Percentiles rank a stretch among this genome's conserved stretches.
Conservation (phyloP, 129 eudicot species). For the Helianthus tuberosus region DNA sequence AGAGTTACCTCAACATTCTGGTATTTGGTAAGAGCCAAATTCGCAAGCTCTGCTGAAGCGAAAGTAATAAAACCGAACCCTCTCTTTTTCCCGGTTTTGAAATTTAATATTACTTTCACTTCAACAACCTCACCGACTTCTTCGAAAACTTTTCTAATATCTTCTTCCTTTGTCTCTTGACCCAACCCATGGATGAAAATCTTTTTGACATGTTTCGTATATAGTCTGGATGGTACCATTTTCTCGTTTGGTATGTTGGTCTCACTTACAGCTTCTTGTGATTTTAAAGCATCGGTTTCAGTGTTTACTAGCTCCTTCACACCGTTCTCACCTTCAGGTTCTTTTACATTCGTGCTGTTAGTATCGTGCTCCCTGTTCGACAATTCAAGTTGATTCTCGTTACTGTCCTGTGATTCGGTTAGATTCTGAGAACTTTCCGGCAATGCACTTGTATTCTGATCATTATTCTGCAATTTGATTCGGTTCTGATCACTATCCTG, state of each 20-base stretch:
- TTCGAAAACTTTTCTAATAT: conserved; percentile 59
- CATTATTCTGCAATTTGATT: neutral
- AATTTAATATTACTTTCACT: conserved; percentile 48
- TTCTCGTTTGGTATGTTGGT: conserved; percentile 39
- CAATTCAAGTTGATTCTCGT: conserved; percentile 3
- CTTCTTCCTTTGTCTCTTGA: conserved; percentile 64
- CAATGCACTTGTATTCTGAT: neutral
- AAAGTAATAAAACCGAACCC: conserved; percentile 68
- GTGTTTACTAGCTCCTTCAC: conserved; percentile 34
- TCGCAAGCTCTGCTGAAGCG: conserved; percentile 61
- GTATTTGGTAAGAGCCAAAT: conserved; percentile 49
- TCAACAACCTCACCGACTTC: conserved; percentile 52
- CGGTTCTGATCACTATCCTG: neutral
- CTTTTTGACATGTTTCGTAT: conserved; percentile 59
- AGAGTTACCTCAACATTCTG: conserved; percentile 62
- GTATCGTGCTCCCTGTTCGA: conserved; percentile 14
- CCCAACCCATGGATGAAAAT: conserved; percentile 74
- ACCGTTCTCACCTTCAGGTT: conserved; percentile 26
- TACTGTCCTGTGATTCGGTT: conserved; percentile 2
- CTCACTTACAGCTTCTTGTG: conserved; percentile 28
- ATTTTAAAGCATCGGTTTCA: conserved; percentile 29
- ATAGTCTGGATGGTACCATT: conserved; percentile 57
- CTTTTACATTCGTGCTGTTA: conserved; percentile 24
- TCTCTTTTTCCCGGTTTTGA: conserved; percentile 50
- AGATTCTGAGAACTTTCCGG: neutral